Base-by-base conservation (phyloP, 2,329 filamentous ascomycete species). In the Daldinia sp. region DNA sequence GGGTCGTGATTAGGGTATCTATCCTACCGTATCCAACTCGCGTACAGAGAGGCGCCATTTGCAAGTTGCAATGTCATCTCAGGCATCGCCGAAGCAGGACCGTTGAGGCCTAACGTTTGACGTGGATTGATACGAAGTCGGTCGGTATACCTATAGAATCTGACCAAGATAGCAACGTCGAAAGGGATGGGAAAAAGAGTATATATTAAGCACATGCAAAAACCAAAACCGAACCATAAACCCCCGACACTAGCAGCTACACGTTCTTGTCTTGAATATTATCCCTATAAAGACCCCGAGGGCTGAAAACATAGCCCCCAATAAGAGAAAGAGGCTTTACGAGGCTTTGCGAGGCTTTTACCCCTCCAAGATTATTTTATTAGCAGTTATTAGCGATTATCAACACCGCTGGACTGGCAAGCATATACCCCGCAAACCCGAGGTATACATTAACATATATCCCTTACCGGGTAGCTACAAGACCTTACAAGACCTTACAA, bases 81-180 rank as follows among this genome's bases (percentile, higher is more conserved):
- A 59, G 53, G 45, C 51, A 45, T 32, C 37, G 51, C 57, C 13
- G 19, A 57, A 52, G 19, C 50, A 47, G 39, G 39, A 23, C 32
- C 23, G 34, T 65, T 59, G 61, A 50, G 47, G 63, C 58, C 58
- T 58, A 65, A 65, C 47, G 39, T 62, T 19, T 52, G 30, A 56
- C 29, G n/a, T 56, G 48, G 35, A 59, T 47, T 37, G n/a, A n/a
- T n/a, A n/a, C n/a, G n/a, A n/a, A 54, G 41, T 58, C 45, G 35
- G 25, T 49, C 53, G 41, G 53, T 63, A 63, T 30, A 25, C 11
- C 6, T 11, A 32, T 32, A 32, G 11, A 32, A 7, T 6, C 11
- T 7, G 6, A 32, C 11, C 6, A 7, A 32, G 29, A 32, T 6
- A 32, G 29, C 6, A 11, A 32, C 6, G 29, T 6, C 6, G 29